Conservation (phyloP, 108 stramenopile genomes). For the Nitzschia palea region DNA sequence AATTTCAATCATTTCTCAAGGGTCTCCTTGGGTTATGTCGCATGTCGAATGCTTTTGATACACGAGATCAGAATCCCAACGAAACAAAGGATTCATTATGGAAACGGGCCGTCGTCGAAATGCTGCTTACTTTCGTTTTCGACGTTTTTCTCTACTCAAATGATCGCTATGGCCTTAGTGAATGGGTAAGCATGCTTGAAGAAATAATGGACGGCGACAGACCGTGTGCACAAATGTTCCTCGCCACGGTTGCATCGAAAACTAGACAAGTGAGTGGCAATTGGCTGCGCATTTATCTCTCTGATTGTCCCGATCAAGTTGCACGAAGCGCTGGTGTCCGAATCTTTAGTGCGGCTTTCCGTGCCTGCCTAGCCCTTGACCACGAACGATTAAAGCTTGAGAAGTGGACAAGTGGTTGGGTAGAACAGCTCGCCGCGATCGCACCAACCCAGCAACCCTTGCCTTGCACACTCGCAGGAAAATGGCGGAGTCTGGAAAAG, state of each 20-base stretch:
- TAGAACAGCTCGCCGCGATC: conserved; percentile 37
- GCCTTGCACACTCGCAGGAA: conserved; percentile 22
- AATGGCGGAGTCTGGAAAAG: conserved; percentile 26
- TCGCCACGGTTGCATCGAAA: conserved; percentile 62
- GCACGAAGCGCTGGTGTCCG: conserved; percentile 63
- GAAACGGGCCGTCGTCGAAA: conserved; percentile 49
- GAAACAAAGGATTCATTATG: conserved; percentile 27
- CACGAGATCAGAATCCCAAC: conserved; percentile 13
- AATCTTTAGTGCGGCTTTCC: conserved; percentile 60
- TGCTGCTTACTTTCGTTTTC: conserved; percentile 68
- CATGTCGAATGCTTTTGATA: conserved; percentile 1
- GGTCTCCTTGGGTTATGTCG: conserved; percentile 66
- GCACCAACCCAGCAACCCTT: conserved; percentile 5
- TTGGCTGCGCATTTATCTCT: conserved; percentile 77
- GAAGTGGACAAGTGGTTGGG: conserved; percentile 66
- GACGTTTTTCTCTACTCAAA: conserved; percentile 78
- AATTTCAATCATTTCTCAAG: conserved; percentile 87
- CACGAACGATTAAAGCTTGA: conserved; percentile 54
- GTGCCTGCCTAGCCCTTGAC: conserved; percentile 38
- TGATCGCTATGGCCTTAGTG: conserved; percentile 41
- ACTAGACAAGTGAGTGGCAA: conserved; percentile 59
- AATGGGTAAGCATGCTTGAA: conserved; percentile 62
- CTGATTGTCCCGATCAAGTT: conserved; percentile 72
- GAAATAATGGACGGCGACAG: conserved; percentile 46
- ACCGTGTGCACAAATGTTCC: conserved; percentile 46